These are phyloP conservation scores for Pulveroboletus sp. DNA, from an alignment of 768 basidiomycete species.

Conservation along the genomic window DNA sequence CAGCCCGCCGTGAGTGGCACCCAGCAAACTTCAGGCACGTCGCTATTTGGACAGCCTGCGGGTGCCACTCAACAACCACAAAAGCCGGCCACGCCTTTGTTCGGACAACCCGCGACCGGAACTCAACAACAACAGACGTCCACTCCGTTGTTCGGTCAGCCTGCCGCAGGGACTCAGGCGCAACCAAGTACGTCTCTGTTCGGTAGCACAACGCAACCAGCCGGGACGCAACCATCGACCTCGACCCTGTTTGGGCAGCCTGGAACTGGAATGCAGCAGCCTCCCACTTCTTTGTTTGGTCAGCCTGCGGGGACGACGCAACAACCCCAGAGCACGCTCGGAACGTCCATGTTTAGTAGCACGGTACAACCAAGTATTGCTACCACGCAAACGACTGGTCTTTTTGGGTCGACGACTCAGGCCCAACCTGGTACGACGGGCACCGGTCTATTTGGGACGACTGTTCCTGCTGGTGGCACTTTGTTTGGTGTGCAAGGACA, in stretches of 20 bases:
- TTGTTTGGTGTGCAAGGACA: conserved; percentile 32
- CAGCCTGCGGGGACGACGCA: conserved; percentile 25
- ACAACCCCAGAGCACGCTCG: conserved; percentile 28
- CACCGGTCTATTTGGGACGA: conserved; percentile 28
- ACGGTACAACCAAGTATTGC: conserved; percentile 15
- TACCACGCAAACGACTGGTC: conserved; percentile 11
- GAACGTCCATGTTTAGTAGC: conserved; percentile 30
- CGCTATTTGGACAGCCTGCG: conserved; percentile 39
- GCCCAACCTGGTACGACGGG: conserved; percentile 15
- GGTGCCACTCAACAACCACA: conserved; percentile 24
- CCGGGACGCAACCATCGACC: conserved; percentile 10
- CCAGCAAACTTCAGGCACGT: conserved; percentile 26
- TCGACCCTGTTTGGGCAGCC: conserved; percentile 29
- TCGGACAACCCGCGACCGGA: conserved; percentile 29
- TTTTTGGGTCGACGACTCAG: conserved; percentile 20
- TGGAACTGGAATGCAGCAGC: conserved; percentile 31
- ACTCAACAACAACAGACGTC: conserved; percentile 35
- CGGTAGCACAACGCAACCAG: conserved; percentile 13
- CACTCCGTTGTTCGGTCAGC: conserved; percentile 37
- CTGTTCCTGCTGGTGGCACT: conserved; percentile 5
- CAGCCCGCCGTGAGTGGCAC: conserved; percentile 24
- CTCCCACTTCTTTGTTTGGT: conserved; percentile 35
- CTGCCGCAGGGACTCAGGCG: conserved; percentile 18
- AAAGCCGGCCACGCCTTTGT: conserved; percentile 24
- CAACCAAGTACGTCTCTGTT: conserved; percentile 30